Conservation (phyloP, 768 basidiomycete genomes). For the Guyanaporus albipodus region DNA sequence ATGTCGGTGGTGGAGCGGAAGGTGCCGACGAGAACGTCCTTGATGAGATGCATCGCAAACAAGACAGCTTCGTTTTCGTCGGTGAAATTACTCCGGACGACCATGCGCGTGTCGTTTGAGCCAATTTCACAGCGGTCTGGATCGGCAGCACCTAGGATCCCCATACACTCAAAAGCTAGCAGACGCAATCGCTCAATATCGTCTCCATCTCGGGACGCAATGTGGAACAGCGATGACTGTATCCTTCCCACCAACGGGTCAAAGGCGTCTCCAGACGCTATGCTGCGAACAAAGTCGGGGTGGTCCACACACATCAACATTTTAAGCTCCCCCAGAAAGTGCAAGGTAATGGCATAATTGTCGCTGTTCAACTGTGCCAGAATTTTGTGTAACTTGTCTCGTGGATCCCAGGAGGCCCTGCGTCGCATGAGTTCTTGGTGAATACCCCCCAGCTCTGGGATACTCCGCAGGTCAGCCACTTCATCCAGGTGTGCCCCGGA, state of each 20-base stretch:
- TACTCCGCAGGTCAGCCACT: slow-evolving; percentile 70
- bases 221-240: slow-evolving; percentile 59
- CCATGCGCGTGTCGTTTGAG: slow-evolving; percentile 54
- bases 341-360: slow-evolving; percentile 71
- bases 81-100: slow-evolving; percentile 75
- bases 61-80: slow-evolving; percentile 70
- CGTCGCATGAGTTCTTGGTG: slow-evolving; percentile 40
- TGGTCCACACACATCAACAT: slow-evolving; percentile 52
- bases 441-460: slow-evolving; percentile 58
- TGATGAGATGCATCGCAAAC: slow-evolving; percentile 86
- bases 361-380: slow-evolving; percentile 74
- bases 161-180: slow-evolving; percentile 85
- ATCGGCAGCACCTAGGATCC: slow-evolving; percentile 89
- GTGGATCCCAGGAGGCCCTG: slow-evolving; percentile 49
- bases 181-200: slow-evolving; percentile 61
- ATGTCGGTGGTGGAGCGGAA: slow-evolving; percentile 95
- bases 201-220: slow-evolving; percentile 77
- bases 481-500: slow-evolving; percentile 63
- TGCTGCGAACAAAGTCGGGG: slow-evolving; percentile 48
- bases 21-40: slow-evolving; percentile 79
- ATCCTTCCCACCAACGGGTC: slow-evolving; percentile 69
- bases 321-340: slow-evolving; percentile 75
- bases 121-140: slow-evolving; percentile 84
- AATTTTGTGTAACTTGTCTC: slow-evolving; percentile 57
- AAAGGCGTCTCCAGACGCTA: slow-evolving; percentile 85